A percentile compares a stretch with the other conserved stretches of the same genome.
These are phyloP conservation scores for Talaromyces funiculosus DNA, from an alignment of 2,329 filamentous ascomycete genomes.

Conservation along the genomic window DNA sequence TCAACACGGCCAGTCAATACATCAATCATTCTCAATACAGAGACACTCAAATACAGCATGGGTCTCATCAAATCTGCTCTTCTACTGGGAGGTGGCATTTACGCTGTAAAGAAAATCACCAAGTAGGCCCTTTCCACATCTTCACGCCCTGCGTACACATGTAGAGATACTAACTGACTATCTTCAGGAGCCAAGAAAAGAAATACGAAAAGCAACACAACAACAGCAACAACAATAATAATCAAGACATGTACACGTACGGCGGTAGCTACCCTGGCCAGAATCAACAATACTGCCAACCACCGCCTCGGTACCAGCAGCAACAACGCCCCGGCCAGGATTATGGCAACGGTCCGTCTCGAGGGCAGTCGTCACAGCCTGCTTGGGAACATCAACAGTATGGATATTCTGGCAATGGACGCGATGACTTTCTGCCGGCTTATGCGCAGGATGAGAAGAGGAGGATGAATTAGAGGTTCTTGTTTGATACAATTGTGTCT, in stretches of 20 bases:
- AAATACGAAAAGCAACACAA: background rate
- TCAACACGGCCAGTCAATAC: background rate
- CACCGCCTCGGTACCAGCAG: background rate
- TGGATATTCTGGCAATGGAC: background rate
- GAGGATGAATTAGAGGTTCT: background rate
- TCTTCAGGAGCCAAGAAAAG: background rate
- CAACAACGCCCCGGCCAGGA: background rate
- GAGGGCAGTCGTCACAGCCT: background rate
- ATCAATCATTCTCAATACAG: too few relatives aligned
- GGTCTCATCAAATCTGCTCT: conserved; percentile 9
- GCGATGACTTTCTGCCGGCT: background rate
- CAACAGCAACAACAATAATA: background rate
- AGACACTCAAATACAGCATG: background rate
- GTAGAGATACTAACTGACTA: background rate
- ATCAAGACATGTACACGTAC: background rate
- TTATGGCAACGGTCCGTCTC: background rate
- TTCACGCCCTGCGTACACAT: background rate
- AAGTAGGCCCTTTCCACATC: background rate
- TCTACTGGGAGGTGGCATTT: background rate
- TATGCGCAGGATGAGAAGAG: background rate
- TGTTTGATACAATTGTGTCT: too few relatives aligned
- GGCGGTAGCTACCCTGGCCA: background rate
- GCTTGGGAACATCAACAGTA: background rate
- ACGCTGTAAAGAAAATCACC: background rate
- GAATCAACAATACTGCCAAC: background rate